Conservation (phyloP, 257 asterid genomes). For the Henckelia pumila region DNA sequence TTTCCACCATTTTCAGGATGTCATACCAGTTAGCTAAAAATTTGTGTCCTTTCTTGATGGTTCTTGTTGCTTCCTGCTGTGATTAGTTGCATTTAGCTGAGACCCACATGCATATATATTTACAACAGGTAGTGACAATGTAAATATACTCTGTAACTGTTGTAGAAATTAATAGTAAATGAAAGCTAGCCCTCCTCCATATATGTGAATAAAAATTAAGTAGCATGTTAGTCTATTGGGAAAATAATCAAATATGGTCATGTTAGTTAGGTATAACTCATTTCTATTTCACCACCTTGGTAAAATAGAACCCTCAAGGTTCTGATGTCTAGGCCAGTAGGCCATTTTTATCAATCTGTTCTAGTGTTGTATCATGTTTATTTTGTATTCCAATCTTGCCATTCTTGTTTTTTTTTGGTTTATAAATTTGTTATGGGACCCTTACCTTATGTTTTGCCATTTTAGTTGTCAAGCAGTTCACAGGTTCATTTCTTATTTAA, state of each 20-base stretch:
- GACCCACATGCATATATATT: not conserved
- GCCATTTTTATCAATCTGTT: conserved; percentile 6
- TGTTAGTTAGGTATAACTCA: conserved; percentile 12
- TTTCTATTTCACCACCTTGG: conserved; percentile 8
- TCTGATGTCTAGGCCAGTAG: not conserved
- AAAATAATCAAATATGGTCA: not conserved
- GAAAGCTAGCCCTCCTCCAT: not conserved
- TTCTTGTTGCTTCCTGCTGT: conserved; percentile 7
- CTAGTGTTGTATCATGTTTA: conserved; percentile 5
- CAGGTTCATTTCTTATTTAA: conserved; percentile 12
- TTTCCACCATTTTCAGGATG: not conserved
- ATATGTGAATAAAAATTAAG: conserved; percentile 14
- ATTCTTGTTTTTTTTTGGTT: conserved; percentile 10
- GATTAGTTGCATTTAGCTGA: not conserved
- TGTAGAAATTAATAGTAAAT: not conserved
- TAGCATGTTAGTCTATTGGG: conserved; percentile 6
- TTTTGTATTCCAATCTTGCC: conserved; percentile 7
- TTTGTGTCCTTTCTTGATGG: not conserved
- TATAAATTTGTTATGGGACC: conserved; percentile 13
- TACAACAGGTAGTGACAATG: not conserved
- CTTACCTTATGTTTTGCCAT: conserved; percentile 1
- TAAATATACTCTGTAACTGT: not conserved
- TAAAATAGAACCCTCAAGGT: not conserved
- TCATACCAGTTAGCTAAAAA: not conserved
- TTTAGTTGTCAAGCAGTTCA: conserved; percentile 13